Evolutionary conservation across 805 yeast genomes (phyloP), one percentile per base, ranked within the genome.

Genomic region (Saturnispora sekii): DNA sequence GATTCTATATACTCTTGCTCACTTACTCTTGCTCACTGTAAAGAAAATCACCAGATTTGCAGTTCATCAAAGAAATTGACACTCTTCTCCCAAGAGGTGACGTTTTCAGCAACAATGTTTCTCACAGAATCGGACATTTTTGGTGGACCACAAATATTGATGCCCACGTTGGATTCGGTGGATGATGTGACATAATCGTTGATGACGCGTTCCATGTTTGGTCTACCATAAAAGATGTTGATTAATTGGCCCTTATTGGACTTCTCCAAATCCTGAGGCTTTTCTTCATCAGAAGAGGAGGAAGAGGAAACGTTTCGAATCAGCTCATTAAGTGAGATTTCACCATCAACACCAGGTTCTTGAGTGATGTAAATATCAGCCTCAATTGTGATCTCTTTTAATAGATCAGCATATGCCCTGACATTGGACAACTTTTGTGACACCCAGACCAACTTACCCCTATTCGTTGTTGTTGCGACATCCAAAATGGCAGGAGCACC

Each of bases 21-120:
- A n/a, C n/a, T n/a, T n/a, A n/a, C n/a, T n/a, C n/a, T n/a, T n/a
- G n/a, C n/a, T n/a, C n/a, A n/a, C n/a, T n/a, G n/a, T n/a, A n/a
- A n/a, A 4, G 8, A 4, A 4, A 5, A 21, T 47, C 32, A 78
- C 93, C 94, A 84, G 12, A 73, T 68, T 62, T 81, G 86, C 37
- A 81, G 69, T 56, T 82, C 88, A 58, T 85, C 94, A 55, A 68
- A 79, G 54, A 79, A 79, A 49, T 81, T 88, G n/a, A 83, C 73
- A 34, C 83, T 68, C 39, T 69, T 64, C 12, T 68, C 57, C 35
- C 62, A 60, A 30, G 61, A 49, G 32, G 65, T 60, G 41, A 78
- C 56, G 45, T 70, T 57, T 33, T 65, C 50, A 0, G 72, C 66
- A 4, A 78, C 72, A 3, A 70, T 57, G 35, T 63, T 56, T 55